Evolutionary conservation across 2,329 filamentous ascomycete species (phyloP).

Genomic region (Blumeria hordei): DNA sequence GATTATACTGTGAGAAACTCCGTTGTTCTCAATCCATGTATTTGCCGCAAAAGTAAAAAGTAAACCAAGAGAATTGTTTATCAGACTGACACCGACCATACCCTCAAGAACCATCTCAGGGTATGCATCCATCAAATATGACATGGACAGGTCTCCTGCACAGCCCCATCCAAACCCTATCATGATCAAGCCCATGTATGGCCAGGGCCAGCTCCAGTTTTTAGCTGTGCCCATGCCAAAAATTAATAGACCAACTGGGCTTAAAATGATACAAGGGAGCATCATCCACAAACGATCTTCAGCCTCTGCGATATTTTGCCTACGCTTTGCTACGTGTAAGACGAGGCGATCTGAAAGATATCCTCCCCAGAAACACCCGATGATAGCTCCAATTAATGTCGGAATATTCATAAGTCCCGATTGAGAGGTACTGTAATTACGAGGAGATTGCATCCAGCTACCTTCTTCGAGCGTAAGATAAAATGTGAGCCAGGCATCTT

Average conservation of each 20-base stretch:
- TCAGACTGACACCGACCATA: conserved; percentile 31
- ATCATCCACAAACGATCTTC: conserved; percentile 18
- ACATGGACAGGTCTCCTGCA: conserved; percentile 29
- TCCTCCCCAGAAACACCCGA: conserved; percentile 32
- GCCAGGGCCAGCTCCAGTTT: conserved; percentile 26
- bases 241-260: conserved; percentile 18
- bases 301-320: conserved; percentile 17
- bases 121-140: conserved; percentile 30
- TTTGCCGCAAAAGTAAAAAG: conserved; percentile 27
- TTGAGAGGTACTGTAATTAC: conserved; percentile 27
- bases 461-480: conserved; percentile 33
- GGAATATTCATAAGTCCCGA: conserved; percentile 34
- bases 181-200: conserved; percentile 30
- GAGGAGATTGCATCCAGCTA: conserved; percentile 27
- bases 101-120: conserved; percentile 32
- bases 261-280: conserved; percentile 14
- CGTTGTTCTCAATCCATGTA: conserved; percentile 24
- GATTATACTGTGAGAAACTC: conserved; percentile 24
- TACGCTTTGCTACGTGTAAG: conserved; percentile 18
- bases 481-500: conserved; percentile 35
- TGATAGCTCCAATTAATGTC: conserved; percentile 26
- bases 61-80: conserved; percentile 30
- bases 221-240: conserved; percentile 19
- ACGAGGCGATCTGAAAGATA: conserved; percentile 31
- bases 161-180: conserved; percentile 36